Conservation (phyloP, 2,329 filamentous ascomycete species). For the Cercospora nicotianae region DNA sequence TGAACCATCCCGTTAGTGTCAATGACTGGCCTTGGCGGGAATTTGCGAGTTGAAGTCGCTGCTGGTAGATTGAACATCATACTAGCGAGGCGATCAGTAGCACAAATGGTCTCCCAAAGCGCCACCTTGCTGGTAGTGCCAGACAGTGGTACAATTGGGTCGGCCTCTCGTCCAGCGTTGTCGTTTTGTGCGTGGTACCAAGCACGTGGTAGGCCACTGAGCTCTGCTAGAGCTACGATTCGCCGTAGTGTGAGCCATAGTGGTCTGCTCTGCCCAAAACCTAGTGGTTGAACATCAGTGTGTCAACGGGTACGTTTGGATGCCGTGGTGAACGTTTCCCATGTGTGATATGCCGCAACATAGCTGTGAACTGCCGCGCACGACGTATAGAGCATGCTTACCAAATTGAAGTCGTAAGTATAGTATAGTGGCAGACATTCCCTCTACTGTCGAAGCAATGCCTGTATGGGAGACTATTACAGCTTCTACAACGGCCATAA, state of each 20-base stretch:
- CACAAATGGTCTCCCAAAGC: constrained; percentile 19
- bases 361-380: neutral
- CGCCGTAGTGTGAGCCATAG: constrained; percentile 43
- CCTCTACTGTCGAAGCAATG: constrained; percentile 37
- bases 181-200: constrained; percentile 15
- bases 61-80: constrained; percentile 40
- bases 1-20: constrained; percentile 29
- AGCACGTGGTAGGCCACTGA: constrained; percentile 40
- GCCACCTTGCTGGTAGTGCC: constrained; percentile 10
- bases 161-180: neutral
- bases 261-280: constrained; percentile 39
- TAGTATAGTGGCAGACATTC: constrained; percentile 38
- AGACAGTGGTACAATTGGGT: neutral
- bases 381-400: neutral
- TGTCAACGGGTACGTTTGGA: neutral
- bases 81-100: constrained; percentile 18
- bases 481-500: constrained; percentile 34
- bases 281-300: constrained; percentile 32
- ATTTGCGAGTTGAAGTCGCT: constrained; percentile 32
- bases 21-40: constrained; percentile 23
- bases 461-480: constrained; percentile 37
- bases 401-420: constrained; percentile 41
- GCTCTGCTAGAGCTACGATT: constrained; percentile 42
- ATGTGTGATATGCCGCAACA: neutral
- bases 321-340: neutral